Evolutionary conservation across 2,329 filamentous ascomycete species (phyloP).

Genomic region (Xylariaceae sp.): DNA sequence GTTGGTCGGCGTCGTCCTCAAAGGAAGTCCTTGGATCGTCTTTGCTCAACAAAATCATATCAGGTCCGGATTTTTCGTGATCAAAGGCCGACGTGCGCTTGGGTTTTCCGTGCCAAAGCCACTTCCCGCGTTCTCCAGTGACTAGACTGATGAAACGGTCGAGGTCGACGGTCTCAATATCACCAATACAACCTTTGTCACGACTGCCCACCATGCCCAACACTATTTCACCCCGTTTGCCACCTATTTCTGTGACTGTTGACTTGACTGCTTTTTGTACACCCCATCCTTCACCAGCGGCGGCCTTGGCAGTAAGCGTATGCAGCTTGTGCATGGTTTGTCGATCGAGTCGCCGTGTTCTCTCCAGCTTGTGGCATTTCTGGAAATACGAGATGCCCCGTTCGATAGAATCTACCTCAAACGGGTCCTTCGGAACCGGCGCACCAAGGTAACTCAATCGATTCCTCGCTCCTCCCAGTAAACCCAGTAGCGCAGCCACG

Average conservation of each 20-base stretch:
- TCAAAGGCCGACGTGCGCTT: slow-evolving; percentile 54
- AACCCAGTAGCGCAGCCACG: slow-evolving; percentile 78
- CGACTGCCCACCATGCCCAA: slow-evolving; percentile 87
- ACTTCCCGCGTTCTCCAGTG: slow-evolving; percentile 79
- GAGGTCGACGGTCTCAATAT: slow-evolving; percentile 87
- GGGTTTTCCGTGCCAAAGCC: slow-evolving; percentile 90
- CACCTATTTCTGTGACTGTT: slow-evolving; percentile 86
- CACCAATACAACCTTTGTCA: slow-evolving; percentile 84
- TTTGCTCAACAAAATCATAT: slow-evolving; percentile 49
- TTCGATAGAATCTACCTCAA: slow-evolving; percentile 78
- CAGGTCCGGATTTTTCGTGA: slow-evolving; percentile 43
- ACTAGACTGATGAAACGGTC: slow-evolving; percentile 74
- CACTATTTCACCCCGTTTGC: slow-evolving; percentile 89
- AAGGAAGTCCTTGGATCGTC: slow-evolving; percentile 49
- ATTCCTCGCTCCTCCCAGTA: slow-evolving; percentile 85
- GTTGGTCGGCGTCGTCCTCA: slow-evolving; percentile 47
- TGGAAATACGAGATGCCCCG: slow-evolving; percentile 84
- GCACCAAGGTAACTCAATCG: slow-evolving; percentile 79
- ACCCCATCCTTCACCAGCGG: slow-evolving; percentile 82
- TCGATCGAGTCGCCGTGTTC: slow-evolving; percentile 73
- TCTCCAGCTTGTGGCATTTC: slow-evolving; percentile 75
- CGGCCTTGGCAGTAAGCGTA: slow-evolving; percentile 80
- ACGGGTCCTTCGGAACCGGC: slow-evolving; percentile 83
- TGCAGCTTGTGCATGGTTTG: slow-evolving; percentile 78
- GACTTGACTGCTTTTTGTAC: slow-evolving; percentile 94